Base-by-base conservation (phyloP, 78 protist genomes). In the Polysphondylium violaceum region DNA sequence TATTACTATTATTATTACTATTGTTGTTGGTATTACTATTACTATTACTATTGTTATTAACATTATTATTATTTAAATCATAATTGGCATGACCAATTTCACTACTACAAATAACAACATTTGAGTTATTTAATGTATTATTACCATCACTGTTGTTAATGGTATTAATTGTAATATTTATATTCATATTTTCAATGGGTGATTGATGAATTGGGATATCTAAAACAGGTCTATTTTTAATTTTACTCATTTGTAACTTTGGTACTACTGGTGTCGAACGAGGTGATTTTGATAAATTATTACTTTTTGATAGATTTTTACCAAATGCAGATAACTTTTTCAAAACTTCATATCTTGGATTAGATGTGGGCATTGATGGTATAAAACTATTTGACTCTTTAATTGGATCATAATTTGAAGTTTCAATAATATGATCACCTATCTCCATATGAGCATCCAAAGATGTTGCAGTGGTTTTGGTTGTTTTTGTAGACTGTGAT, bases 261-360 rank as follows among this genome's bases (percentile, higher is more conserved):
- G 79, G 60, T 9, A 73, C 35, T 29, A 38, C 31, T 11, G 64
- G 60, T 31, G 29, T 25, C 23, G 40, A 21, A 23, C 44, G 79
- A 3, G 79, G 50, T 31, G 60, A 73, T 19, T 25, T 36, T 53
- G 65, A 73, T 36, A 41, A 1, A 36, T 14, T 14, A 47, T 47
- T 14, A 14, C 11, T 47, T 47, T 47, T 47, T 47, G 53, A n/a
- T n/a, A n/a, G n/a, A n/a, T n/a, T n/a, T n/a, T n/a, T n/a, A n/a
- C n/a, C n/a, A n/a, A n/a, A n/a, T n/a, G n/a, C n/a, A n/a, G 86
- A 76, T 25, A 76, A 61, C 61, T 76, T 76, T 29, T 65, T 63
- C 29, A 78, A 50, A 29, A 78, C 88, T 50, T 78, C 88, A 78
- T 60, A 78, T 65, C 64, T 65, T 31, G 72, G 88, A 59, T 74